Evolutionary conservation across 768 basidiomycete genomes (phyloP).

Genomic region (Clitopilus passeckerianus): DNA sequence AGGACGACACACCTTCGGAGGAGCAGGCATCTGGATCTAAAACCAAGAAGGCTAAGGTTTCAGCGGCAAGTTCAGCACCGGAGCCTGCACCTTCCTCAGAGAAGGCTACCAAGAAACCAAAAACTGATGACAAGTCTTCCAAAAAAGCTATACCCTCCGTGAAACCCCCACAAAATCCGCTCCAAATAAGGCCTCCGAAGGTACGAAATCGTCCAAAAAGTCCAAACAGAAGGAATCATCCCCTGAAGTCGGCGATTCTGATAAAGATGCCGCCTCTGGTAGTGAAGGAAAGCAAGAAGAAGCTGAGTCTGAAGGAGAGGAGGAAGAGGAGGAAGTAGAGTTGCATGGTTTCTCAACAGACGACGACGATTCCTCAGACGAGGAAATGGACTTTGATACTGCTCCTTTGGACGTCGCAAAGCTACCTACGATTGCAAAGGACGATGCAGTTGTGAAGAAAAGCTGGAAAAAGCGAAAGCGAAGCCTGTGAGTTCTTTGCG

Average conservation of each 20-base stretch:
- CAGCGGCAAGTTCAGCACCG: neutral
- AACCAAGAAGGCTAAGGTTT: neutral
- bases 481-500: conserved; percentile 51
- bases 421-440: conserved; percentile 85
- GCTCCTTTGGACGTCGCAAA: conserved; percentile 59
- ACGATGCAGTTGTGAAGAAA: conserved; percentile 75
- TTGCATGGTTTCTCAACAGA: conserved; percentile 76
- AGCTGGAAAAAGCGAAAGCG: conserved; percentile 53
- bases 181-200: conserved; percentile 3
- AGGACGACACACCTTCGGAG: neutral
- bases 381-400: conserved; percentile 50
- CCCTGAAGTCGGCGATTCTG: conserved; percentile 11
- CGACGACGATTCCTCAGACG: conserved; percentile 76
- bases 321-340: conserved; percentile 38
- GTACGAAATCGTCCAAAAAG: conserved; percentile 16
- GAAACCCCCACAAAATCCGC: conserved; percentile 11
- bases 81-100: neutral
- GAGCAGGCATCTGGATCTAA: conserved; percentile 3
- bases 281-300: conserved; percentile 15
- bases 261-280: conserved; percentile 11
- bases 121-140: neutral
- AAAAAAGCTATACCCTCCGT: conserved; percentile 3
- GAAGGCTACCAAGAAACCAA: too few species aligned
- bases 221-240: conserved; percentile 19
- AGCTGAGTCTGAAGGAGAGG: conserved; percentile 12